Evolutionary conservation across 352 stramenopile species (phyloP), one percentile per base, ranked within the genome.

Genomic region (Globisporangium apiculatum): DNA sequence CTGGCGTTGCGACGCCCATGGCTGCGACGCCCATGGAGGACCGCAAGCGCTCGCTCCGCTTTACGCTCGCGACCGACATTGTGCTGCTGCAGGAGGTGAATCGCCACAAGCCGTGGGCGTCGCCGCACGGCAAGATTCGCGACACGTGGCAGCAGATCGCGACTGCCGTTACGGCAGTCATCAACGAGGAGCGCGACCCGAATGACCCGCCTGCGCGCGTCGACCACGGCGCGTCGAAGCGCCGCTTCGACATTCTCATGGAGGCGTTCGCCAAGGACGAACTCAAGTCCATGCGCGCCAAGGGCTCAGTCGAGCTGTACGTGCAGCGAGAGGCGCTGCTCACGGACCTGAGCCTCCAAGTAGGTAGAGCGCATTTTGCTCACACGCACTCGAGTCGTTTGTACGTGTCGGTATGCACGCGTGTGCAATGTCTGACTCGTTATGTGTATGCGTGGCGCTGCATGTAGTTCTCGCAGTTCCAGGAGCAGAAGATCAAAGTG

Each of bases 141-240:
- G 56, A 61, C 24, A 61, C 56, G 18, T 61, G 56, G 56, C 48
- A 61, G 48, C 56, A 61, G 56, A 61, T 61, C 41, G 56, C 56
- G 8, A 38, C 38, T 10, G 48, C 48, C 6, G 56, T 61, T 40
- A 61, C 56, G 15, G 40, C 48, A 1, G 38, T 40, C 18, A 61
- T 61, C 41, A 61, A 61, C 56, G 46, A 45, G 18, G 36, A 52
- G 40, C 48, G 56, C 49, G 56, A 61, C 49, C 37, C 53, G 40
- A 56, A n/a, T 40, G 56, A 61, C 15, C 48, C 56, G 24, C 49
- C 49, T 31, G 49, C 56, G 48, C 56, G 56, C 48, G 56, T 61
- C 38, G 56, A 61, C 56, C 56, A 61, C 31, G 56, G 56, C 24
- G 49, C 56, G 14, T 61, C 40, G 24, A 61, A 61, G 48, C 56